Percentiles rank a stretch among this genome's conserved stretches.
phyloP scores from a whole-genome alignment of 371 early-diverging fungal genomes.

The Lichtheimia ornata region DNA sequence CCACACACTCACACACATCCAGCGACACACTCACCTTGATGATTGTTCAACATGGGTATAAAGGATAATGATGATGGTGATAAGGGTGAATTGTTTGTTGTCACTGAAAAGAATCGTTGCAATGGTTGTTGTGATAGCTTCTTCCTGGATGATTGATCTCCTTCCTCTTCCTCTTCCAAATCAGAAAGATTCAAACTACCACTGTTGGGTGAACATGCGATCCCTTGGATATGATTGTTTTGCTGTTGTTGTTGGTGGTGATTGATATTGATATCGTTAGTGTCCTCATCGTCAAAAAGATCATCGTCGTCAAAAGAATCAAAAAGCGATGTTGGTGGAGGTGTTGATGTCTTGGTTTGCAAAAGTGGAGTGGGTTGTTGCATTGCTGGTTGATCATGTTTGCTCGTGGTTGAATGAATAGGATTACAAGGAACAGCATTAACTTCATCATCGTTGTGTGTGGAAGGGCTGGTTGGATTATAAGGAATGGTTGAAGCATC shows the following conservation, averaged over 20 bases:
- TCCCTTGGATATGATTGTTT: neutral
- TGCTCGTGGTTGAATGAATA: neutral
- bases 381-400: neutral
- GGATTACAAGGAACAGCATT: neutral
- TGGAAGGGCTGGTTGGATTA: neutral
- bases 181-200: neutral
- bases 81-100: no score
- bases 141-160: neutral
- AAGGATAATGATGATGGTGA: no score
- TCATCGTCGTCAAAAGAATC: constrained; percentile 1
- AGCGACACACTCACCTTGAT: no score
- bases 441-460: neutral
- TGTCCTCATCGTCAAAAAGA: neutral
- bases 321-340: neutral
- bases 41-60: no score
- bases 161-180: neutral
- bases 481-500: constrained; percentile 1
- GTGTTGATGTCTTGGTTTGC: neutral
- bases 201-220: neutral
- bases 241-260: no score
- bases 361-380: neutral
- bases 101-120: no score
- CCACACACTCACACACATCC: no score
- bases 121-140: neutral
- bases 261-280: no score